Percentiles rank a stretch among this genome's conserved stretches.
phyloP scores from a whole-genome alignment of 352 stramenopile species.

The Phytophthora litchii region DNA sequence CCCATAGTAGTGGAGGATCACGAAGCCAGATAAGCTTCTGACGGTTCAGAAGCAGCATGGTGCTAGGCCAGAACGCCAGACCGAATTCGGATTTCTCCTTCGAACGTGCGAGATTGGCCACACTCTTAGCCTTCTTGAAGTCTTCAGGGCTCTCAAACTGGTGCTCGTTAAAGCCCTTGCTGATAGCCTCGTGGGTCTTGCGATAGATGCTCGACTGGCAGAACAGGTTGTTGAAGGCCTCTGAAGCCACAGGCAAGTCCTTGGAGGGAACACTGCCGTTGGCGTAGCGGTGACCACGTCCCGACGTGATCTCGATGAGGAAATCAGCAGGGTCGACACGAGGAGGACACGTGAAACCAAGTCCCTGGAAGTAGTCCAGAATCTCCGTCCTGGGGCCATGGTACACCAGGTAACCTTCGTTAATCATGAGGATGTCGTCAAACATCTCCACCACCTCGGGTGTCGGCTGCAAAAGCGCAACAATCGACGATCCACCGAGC shows the following conservation, averaged over 20 bases:
- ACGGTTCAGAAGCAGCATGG: slow-evolving; percentile 53
- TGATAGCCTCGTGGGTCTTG: slow-evolving; percentile 50
- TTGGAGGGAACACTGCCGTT: slow-evolving; percentile 41
- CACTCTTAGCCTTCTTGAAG: slow-evolving; percentile 58
- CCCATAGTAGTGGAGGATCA: slow-evolving; percentile 62
- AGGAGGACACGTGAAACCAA: slow-evolving; percentile 75
- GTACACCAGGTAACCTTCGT: slow-evolving; percentile 94
- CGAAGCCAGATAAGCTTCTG: slow-evolving; percentile 73
- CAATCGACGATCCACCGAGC: slow-evolving; percentile 39
- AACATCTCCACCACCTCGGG: slow-evolving; percentile 96
- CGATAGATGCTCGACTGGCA: slow-evolving; percentile 61
- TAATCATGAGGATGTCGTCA: slow-evolving; percentile 95
- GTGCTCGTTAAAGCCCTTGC: slow-evolving; percentile 58
- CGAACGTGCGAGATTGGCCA: slow-evolving; percentile 48
- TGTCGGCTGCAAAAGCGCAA: slow-evolving; percentile 50
- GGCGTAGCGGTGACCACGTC: slow-evolving; percentile 53
- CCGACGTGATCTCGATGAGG: slow-evolving; percentile 71
- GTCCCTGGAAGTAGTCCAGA: slow-evolving; percentile 83
- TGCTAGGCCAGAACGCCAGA: slow-evolving; percentile 47
- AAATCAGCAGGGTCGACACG: slow-evolving; percentile 74
- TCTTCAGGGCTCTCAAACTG: slow-evolving; percentile 56
- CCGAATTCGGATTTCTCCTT: slow-evolving; percentile 66
- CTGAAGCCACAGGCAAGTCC: slow-evolving; percentile 35
- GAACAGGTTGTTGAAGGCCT: slow-evolving; percentile 70
- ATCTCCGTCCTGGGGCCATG: slow-evolving; percentile 83